Conservation (phyloP, 345 rosid genomes). For the Isatis tinctoria region DNA sequence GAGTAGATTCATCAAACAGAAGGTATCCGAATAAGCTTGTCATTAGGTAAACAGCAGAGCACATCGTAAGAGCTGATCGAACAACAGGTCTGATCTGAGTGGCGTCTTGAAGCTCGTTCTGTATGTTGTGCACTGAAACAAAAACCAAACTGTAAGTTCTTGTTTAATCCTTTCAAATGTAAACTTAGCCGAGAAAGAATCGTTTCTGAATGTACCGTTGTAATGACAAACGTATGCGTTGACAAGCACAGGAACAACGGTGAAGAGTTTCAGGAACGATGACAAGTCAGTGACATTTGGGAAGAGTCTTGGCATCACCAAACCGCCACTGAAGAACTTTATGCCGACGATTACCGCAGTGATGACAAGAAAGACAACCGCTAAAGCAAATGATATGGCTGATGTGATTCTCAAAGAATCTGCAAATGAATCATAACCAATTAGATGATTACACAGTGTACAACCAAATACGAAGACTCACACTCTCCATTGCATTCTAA, state of each 20-base stretch:
- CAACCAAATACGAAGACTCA: background rate
- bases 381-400: conserved; percentile 76
- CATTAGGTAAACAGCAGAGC: conserved; percentile 69
- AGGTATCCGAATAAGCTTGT: conserved; percentile 88
- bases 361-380: conserved; percentile 74
- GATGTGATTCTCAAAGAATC: conserved; percentile 92
- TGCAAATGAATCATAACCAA: conserved; percentile 29
- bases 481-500: background rate
- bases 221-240: conserved; percentile 88
- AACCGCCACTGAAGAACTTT: conserved; percentile 56
- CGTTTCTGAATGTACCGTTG: conserved; percentile 43
- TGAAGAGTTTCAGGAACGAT: conserved; percentile 81
- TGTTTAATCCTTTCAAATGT: background rate
- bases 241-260: conserved; percentile 85
- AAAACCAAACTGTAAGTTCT: background rate
- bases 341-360: conserved; percentile 62
- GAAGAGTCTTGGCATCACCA: conserved; percentile 74
- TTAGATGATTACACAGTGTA: background rate
- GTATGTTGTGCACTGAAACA: conserved; percentile 75
- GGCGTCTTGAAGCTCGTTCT: conserved; percentile 80
- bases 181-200: background rate
- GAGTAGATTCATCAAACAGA: conserved; percentile 73
- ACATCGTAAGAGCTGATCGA: conserved; percentile 61
- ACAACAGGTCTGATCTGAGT: conserved; percentile 66
- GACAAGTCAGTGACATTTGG: conserved; percentile 66